phyloP scores from a whole-genome alignment of 805 yeast species.

The Candida verbasci region DNA sequence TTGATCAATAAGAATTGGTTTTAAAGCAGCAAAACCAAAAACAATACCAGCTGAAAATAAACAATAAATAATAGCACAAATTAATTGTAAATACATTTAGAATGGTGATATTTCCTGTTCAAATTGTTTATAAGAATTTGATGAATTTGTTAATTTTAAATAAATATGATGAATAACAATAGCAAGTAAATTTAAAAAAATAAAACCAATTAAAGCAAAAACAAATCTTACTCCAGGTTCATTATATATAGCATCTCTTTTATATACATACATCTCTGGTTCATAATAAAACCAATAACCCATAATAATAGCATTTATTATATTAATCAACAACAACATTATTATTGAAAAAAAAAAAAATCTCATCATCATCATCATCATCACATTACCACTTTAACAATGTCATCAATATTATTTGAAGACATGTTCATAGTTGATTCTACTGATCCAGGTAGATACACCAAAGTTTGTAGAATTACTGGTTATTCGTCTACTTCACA shows the following conservation, averaged over 20 bases:
- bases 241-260: constrained; percentile 11
- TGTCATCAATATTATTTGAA: constrained; percentile 61
- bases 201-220: constrained; percentile 31
- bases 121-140: constrained; percentile 28
- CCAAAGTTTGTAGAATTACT: constrained; percentile 83
- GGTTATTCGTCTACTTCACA: constrained; percentile 80
- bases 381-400: too few species aligned
- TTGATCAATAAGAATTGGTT: constrained; percentile 73
- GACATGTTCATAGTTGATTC: constrained; percentile 85
- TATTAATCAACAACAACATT: too few species aligned
- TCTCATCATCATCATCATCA: constrained; percentile 5
- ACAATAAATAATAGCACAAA: constrained; percentile 83
- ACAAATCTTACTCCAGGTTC: constrained; percentile 27
- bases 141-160: constrained; percentile 22
- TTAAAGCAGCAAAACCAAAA: constrained; percentile 93
- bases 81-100: constrained; percentile 60
- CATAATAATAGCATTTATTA: too few species aligned
- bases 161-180: constrained; percentile 36
- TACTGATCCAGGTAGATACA: constrained; percentile 85
- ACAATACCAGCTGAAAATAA: constrained; percentile 88
- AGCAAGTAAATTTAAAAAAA: constrained; percentile 31
- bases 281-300: too few species aligned
- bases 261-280: not conserved
- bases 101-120: constrained; percentile 36
- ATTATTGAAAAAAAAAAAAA: constrained; percentile 1